Conservation (phyloP, 163 green algal genomes). For the Volvox carteri region DNA sequence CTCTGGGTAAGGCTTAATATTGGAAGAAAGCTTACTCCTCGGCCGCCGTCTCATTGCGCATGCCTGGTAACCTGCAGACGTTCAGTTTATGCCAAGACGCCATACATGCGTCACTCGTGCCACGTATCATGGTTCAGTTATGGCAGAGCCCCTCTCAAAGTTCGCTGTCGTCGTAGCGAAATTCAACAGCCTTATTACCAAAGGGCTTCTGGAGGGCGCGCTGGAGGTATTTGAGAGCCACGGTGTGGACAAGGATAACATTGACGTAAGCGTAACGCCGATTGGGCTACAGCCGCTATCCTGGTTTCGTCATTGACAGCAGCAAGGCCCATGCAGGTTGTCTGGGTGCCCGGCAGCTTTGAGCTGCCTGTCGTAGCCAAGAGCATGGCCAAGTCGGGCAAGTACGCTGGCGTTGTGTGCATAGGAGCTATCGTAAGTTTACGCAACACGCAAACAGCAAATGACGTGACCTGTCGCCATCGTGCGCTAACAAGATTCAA, state of each 20-base stretch:
- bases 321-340: conserved; percentile 73
- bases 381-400: conserved; percentile 89
- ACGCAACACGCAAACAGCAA: too few species aligned
- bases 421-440: conserved; percentile 92
- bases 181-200: conserved; percentile 98
- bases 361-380: conserved; percentile 96
- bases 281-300: neutral
- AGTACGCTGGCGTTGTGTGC: conserved; percentile 93
- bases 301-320: neutral
- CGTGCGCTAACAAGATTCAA: too few species aligned
- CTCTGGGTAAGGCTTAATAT: neutral
- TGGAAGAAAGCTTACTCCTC: neutral
- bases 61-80: neutral
- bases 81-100: neutral
- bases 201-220: conserved; percentile 89
- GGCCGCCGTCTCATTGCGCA: neutral
- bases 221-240: conserved; percentile 85
- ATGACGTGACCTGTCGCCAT: too few species aligned
- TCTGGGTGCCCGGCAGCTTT: conserved; percentile 97
- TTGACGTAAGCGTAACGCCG: conserved; percentile 79
- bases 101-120: conserved; percentile 12
- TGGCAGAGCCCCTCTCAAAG: conserved; percentile 51
- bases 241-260: conserved; percentile 73
- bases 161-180: conserved; percentile 89
- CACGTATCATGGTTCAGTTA: conserved; percentile 54